Conservation (phyloP, 352 stramenopile genomes). For the Globisporangium paddicum region DNA sequence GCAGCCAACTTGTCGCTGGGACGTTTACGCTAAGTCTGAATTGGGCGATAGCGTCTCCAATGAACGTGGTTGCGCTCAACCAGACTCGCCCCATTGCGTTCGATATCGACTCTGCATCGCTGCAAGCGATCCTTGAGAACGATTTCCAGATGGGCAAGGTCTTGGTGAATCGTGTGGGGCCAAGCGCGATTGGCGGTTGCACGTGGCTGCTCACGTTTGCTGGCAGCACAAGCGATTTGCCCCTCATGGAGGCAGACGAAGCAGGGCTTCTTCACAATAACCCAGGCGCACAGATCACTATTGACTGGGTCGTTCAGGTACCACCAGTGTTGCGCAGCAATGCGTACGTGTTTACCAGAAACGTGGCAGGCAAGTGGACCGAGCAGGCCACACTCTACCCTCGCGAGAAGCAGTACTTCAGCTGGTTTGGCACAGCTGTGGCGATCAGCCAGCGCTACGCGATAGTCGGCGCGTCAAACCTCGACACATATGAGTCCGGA, state of each 20-base stretch:
- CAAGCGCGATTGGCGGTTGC: constrained; percentile 44
- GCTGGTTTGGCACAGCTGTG: constrained; percentile 83
- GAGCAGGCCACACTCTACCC: constrained; percentile 93
- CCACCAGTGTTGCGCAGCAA: constrained; percentile 59
- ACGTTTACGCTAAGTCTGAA: constrained; percentile 51
- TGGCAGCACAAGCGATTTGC: constrained; percentile 41
- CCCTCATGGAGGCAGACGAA: constrained; percentile 51
- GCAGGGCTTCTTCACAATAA: constrained; percentile 19
- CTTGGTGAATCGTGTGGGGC: constrained; percentile 57
- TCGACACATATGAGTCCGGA: constrained; percentile 86
- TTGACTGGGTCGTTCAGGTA: constrained; percentile 41
- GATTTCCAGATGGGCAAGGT: constrained; percentile 74
- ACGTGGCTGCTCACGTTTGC: constrained; percentile 86
- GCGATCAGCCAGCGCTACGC: constrained; percentile 80
- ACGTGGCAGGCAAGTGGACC: constrained; percentile 53
- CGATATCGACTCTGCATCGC: constrained; percentile 31
- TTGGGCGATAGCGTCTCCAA: constrained; percentile 9
- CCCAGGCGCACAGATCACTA: constrained; percentile 21
- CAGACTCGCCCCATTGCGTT: constrained; percentile 48
- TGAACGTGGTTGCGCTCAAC: constrained; percentile 20
- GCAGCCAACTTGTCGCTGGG: constrained; percentile 18
- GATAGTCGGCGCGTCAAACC: constrained; percentile 89
- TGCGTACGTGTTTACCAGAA: constrained; percentile 63
- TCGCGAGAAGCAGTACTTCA: constrained; percentile 87
- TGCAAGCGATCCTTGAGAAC: constrained; percentile 53